Evolutionary conservation across 352 stramenopile genomes (phyloP).

Genomic region (Blastocystis sp.): DNA sequence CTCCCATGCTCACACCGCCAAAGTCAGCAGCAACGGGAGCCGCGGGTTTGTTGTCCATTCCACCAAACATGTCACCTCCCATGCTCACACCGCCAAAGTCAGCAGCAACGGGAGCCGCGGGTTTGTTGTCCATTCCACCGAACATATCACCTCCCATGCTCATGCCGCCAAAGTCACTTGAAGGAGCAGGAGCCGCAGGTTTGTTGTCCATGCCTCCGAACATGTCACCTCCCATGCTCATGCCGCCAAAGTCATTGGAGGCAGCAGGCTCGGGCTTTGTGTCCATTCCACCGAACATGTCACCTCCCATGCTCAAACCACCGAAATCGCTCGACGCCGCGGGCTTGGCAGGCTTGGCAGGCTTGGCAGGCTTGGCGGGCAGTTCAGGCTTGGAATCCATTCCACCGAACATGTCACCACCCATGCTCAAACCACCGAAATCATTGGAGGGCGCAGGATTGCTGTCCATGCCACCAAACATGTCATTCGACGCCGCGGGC

Average conservation of each 20-base stretch:
- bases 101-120: neutral
- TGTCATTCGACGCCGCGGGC: neutral
- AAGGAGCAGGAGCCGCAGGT: neutral
- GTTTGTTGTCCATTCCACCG: constrained; percentile 44
- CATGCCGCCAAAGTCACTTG: neutral
- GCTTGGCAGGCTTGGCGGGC: constrained; percentile 51
- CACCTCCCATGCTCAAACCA: constrained; percentile 29
- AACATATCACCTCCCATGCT: constrained; percentile 58
- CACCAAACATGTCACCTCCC: constrained; percentile 60
- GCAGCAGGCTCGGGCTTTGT: neutral
- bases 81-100: constrained; percentile 11
- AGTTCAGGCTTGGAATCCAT: neutral
- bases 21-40: neutral
- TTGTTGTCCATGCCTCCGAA: constrained; percentile 56
- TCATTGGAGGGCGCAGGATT: neutral
- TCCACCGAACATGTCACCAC: constrained; percentile 57
- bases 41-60: neutral
- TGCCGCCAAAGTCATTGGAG: constrained; percentile 10
- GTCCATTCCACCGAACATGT: constrained; percentile 67
- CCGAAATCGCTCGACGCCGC: neutral
- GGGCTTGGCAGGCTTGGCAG: constrained; percentile 19
- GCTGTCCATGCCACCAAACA: constrained; percentile 31
- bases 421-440: neutral
- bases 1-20: constrained; percentile 17
- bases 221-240: constrained; percentile 33